Evolutionary conservation across 2,329 filamentous ascomycete species (phyloP).

Genomic region (Herpomyces periplanetae): DNA sequence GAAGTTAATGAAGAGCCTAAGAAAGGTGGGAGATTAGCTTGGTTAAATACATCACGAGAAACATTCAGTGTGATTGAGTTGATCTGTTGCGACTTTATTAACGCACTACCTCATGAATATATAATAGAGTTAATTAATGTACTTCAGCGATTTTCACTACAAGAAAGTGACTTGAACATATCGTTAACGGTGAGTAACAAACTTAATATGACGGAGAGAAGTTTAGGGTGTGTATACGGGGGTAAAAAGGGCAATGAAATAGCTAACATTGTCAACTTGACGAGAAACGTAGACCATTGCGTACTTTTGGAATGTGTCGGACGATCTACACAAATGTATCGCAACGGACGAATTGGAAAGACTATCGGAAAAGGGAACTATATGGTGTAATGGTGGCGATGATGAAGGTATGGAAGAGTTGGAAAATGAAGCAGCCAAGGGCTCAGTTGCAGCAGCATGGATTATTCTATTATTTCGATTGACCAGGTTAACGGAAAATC

Average conservation of each 20-base stretch:
- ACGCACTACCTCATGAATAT: constrained; percentile 26
- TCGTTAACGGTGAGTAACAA: constrained; percentile 31
- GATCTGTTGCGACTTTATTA: constrained; percentile 71
- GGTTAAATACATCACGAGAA: too few species aligned
- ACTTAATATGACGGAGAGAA: not conserved
- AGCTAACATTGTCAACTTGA: too few species aligned
- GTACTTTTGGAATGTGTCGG: constrained; percentile 79
- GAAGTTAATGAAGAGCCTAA: too few species aligned
- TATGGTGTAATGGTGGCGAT: constrained; percentile 7
- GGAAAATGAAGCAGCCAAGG: constrained; percentile 15
- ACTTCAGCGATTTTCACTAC: constrained; percentile 52
- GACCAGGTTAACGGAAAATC: constrained; percentile 27
- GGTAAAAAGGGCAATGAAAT: too few species aligned
- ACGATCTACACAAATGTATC: constrained; percentile 23
- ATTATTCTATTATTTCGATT: constrained; percentile 31
- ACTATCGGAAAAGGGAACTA: constrained; percentile 1
- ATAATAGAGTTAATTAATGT: constrained; percentile 46
- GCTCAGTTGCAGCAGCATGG: constrained; percentile 32
- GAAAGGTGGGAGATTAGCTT: too few species aligned
- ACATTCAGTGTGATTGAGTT: constrained; percentile 67
- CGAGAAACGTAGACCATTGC: constrained; percentile 58
- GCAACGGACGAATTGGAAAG: constrained; percentile 7
- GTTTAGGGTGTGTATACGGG: too few species aligned
- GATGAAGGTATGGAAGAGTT: constrained; percentile 17
- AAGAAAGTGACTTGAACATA: constrained; percentile 73